Percentiles rank a stretch among this genome's conserved stretches.
Conservation (phyloP, 1,284 basidiomycete genomes). For the Pseudozyma pruni region DNA sequence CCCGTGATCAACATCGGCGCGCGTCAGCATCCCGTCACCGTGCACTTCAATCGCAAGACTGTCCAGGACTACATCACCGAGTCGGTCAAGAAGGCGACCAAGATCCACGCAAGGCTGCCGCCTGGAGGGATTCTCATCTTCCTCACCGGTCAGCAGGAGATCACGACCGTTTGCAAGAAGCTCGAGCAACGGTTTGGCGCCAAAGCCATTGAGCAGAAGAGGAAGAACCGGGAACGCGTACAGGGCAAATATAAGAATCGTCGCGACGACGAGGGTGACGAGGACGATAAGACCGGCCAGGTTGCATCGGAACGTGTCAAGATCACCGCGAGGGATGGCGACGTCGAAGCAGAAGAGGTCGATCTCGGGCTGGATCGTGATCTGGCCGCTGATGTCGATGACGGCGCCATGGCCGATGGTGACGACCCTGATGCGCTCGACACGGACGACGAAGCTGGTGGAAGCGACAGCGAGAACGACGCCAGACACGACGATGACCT, state of each 20-base stretch:
- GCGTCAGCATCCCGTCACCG: slow-evolving; percentile 92
- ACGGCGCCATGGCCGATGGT: slow-evolving; percentile 64
- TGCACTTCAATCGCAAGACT: slow-evolving; percentile 92
- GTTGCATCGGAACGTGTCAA: slow-evolving; percentile 16
- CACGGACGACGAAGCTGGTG: slow-evolving; percentile 52
- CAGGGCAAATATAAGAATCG: slow-evolving; percentile 21
- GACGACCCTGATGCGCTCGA: slow-evolving; percentile 69
- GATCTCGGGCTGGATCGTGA: slow-evolving; percentile 74
- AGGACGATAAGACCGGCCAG: slow-evolving; percentile 46
- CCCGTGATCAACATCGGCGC: slow-evolving; percentile 89
- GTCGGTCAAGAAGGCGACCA: slow-evolving; percentile 87
- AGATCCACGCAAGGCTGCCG: slow-evolving; percentile 79
- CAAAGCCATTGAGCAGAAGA: slow-evolving; percentile 74
- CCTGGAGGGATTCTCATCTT: slow-evolving; percentile 80
- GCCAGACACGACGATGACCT: slow-evolving; percentile 52
- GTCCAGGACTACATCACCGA: slow-evolving; percentile 87
- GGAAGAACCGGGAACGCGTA: slow-evolving; percentile 31
- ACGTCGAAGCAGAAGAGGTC: slow-evolving; percentile 83
- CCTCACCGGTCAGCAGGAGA: slow-evolving; percentile 82
- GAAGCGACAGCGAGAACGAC: slow-evolving; percentile 25
- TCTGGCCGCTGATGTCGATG: slow-evolving; percentile 71
- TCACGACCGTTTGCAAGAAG: slow-evolving; percentile 75
- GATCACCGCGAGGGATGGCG: slow-evolving; percentile 57
- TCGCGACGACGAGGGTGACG: slow-evolving; percentile 18
- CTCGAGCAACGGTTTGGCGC: slow-evolving; percentile 82